Conservation (phyloP, 2,329 filamentous ascomycete genomes). For the Fusarium gaditjirri region DNA sequence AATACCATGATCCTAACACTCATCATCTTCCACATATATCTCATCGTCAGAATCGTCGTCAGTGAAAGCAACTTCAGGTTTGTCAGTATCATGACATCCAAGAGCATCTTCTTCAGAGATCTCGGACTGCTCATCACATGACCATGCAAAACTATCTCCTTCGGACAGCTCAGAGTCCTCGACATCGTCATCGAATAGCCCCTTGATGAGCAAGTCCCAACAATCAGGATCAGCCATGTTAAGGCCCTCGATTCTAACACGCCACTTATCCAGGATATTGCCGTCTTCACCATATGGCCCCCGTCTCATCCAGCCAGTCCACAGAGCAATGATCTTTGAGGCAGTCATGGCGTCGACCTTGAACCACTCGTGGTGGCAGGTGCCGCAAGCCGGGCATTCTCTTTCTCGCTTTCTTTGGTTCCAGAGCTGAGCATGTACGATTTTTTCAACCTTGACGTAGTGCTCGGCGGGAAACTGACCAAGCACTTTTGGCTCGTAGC, state of each 20-base stretch:
- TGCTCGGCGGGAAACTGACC: conserved; percentile 24
- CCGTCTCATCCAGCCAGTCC: conserved; percentile 44
- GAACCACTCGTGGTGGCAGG: conserved; percentile 47
- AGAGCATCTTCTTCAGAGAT: conserved; percentile 3
- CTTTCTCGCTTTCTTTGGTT: conserved; percentile 42
- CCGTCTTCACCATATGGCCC: conserved; percentile 45
- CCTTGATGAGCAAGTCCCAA: conserved; percentile 40
- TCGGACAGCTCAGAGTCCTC: conserved; percentile 27
- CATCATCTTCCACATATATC: background rate
- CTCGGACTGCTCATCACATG: conserved; percentile 5
- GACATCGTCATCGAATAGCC: conserved; percentile 25
- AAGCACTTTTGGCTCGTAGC: conserved; percentile 39
- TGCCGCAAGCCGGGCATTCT: conserved; percentile 39
- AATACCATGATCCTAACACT: background rate
- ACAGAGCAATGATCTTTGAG: conserved; percentile 33
- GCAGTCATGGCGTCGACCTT: conserved; percentile 30
- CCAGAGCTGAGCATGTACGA: conserved; percentile 45
- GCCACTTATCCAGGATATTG: conserved; percentile 39
- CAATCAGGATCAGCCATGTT: conserved; percentile 42
- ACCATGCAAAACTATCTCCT: conserved; percentile 18
- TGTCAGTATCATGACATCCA: background rate
- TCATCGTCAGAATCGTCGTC: conserved; percentile 3
- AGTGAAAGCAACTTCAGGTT: background rate
- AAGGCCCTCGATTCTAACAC: conserved; percentile 31
- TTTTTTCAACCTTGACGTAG: conserved; percentile 44